phyloP scores from a whole-genome alignment of 179 eudicot genomes.

The Nepenthes alata region DNA sequence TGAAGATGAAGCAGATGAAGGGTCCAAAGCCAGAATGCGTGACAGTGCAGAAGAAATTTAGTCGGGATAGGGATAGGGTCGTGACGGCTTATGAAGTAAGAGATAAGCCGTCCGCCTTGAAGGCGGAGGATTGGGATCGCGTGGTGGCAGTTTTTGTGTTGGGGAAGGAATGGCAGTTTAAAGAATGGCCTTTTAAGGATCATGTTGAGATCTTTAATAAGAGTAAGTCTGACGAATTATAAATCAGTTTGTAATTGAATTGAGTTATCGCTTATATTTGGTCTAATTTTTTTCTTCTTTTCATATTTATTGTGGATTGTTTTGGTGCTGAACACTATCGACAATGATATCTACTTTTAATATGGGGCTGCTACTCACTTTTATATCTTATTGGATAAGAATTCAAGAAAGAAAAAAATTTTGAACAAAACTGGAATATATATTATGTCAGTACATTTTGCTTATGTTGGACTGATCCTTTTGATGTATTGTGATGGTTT shows the following conservation, averaged over 20 bases:
- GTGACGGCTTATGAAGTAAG: slow-evolving; percentile 81
- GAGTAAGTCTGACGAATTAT: slow-evolving; percentile 28
- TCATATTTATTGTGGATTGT: background rate
- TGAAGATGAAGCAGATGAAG: slow-evolving; percentile 76
- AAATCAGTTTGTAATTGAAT: too few species aligned
- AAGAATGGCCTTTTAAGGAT: slow-evolving; percentile 72
- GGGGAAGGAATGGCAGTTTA: slow-evolving; percentile 89
- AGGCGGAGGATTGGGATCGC: slow-evolving; percentile 66
- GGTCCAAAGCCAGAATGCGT: slow-evolving; percentile 86
- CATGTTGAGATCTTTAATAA: slow-evolving; percentile 79
- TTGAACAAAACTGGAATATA: too few species aligned
- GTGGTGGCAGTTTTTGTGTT: slow-evolving; percentile 85
- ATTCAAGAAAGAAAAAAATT: too few species aligned
- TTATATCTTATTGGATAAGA: too few species aligned
- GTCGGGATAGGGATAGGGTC: slow-evolving; percentile 62
- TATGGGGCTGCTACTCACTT: too few species aligned
- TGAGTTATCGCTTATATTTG: background rate
- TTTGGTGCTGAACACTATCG: too few species aligned
- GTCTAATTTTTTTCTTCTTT: background rate
- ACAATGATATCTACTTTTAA: too few species aligned
- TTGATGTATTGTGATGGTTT: background rate
- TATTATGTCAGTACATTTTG: background rate
- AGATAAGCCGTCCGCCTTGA: slow-evolving; percentile 63
- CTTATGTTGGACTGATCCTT: background rate
- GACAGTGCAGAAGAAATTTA: slow-evolving; percentile 92